phyloP scores from a whole-genome alignment of 78 protist genomes.

The Mantamonas sphyraenae region DNA sequence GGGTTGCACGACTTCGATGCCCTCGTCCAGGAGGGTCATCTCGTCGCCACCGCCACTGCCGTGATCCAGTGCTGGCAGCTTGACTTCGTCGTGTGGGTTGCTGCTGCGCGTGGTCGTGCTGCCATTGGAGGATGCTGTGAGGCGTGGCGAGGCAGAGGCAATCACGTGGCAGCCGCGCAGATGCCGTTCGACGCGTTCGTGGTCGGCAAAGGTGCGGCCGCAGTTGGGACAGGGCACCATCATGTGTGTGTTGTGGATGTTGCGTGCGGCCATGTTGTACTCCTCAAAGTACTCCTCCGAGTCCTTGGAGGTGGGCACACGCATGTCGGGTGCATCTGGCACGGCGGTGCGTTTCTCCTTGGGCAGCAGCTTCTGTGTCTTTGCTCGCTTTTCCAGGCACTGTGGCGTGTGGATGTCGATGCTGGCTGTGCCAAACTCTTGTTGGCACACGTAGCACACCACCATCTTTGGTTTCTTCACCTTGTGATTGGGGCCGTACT shows the following conservation, averaged over 20 bases:
- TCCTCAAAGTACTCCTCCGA: neutral
- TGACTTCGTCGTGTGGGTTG: too few relatives aligned
- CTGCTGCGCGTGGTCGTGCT: too few relatives aligned
- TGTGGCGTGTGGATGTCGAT: conserved; percentile 7
- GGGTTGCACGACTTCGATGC: too few relatives aligned
- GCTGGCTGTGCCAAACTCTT: neutral
- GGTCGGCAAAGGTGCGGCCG: conserved; percentile 26
- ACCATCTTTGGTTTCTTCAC: neutral
- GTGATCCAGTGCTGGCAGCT: too few relatives aligned
- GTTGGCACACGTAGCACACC: conserved; percentile 9
- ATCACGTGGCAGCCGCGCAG: conserved; percentile 16
- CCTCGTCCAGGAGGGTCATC: neutral
- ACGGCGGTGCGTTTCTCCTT: neutral
- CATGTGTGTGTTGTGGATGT: neutral
- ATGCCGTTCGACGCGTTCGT: conserved; percentile 27
- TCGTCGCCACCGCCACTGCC: too few relatives aligned
- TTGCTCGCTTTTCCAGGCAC: neutral
- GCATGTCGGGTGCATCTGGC: neutral
- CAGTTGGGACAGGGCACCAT: conserved; percentile 21
- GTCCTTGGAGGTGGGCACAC: neutral
- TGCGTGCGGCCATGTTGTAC: neutral
- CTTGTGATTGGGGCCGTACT: neutral
- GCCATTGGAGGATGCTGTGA: too few relatives aligned
- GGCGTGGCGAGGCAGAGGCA: too few relatives aligned
- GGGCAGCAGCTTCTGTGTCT: neutral